Percentiles rank a stretch among this genome's conserved stretches.
These are phyloP conservation scores for Talaromyces sp. DNA, from an alignment of 2,329 filamentous ascomycete genomes.

Conservation along the genomic window DNA sequence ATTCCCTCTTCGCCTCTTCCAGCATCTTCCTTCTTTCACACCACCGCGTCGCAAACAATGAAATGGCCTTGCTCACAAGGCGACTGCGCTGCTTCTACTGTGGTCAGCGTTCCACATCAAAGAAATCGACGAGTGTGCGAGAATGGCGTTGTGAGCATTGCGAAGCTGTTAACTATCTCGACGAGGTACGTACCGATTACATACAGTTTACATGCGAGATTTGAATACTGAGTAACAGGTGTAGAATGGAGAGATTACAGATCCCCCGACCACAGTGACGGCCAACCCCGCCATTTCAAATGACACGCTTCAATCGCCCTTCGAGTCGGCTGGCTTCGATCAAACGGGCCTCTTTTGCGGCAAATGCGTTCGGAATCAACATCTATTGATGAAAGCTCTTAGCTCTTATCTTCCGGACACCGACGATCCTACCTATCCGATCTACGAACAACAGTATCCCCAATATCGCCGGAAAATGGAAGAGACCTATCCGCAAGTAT, in stretches of 20 bases:
- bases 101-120: slow-evolving; percentile 62
- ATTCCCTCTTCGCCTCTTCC: background rate
- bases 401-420: slow-evolving; percentile 72
- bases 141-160: slow-evolving; percentile 74
- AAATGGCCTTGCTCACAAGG: slow-evolving; percentile 44
- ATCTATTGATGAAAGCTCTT: slow-evolving; percentile 70
- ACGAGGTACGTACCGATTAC: slow-evolving; percentile 60
- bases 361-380: slow-evolving; percentile 84
- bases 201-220: background rate
- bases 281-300: slow-evolving; percentile 30
- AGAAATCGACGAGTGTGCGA: slow-evolving; percentile 56
- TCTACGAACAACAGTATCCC: slow-evolving; percentile 66
- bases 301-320: slow-evolving; percentile 46
- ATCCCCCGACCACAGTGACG: slow-evolving; percentile 69
- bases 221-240: background rate
- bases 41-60: slow-evolving; percentile 21
- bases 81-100: slow-evolving; percentile 79
- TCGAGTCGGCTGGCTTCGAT: slow-evolving; percentile 30
- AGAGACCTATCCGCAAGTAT: slow-evolving; percentile 83
- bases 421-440: slow-evolving; percentile 64
- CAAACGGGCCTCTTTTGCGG: slow-evolving; percentile 61
- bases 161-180: slow-evolving; percentile 83
- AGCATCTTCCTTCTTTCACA: background rate
- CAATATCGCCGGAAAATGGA: slow-evolving; percentile 71
- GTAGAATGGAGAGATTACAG: slow-evolving; percentile 82